phyloP scores from a whole-genome alignment of 176 grass and related monocot species.

The Areca catechu region DNA sequence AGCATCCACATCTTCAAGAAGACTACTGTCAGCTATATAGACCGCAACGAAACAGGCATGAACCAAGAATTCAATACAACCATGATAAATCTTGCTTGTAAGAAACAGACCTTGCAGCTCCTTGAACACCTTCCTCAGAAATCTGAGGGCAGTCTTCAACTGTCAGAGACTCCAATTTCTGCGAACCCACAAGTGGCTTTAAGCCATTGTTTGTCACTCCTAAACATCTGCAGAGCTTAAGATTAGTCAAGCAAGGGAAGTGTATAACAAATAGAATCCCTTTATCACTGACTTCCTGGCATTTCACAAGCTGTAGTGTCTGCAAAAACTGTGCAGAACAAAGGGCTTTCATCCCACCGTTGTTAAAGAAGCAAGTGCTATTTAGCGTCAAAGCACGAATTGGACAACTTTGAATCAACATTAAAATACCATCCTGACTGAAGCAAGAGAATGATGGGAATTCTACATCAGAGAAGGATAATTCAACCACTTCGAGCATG shows the following conservation, averaged over 20 bases:
- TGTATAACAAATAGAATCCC: conserved; percentile 20
- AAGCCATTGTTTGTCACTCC: conserved; percentile 33
- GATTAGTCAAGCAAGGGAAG: conserved; percentile 24
- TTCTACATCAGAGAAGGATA: conserved; percentile 21
- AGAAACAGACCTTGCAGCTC: conserved; percentile 24
- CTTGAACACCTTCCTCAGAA: conserved; percentile 35
- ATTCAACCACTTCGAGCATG: conserved; percentile 44
- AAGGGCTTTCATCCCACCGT: conserved; percentile 33
- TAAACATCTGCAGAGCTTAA: conserved; percentile 33
- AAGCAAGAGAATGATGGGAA: conserved; percentile 25
- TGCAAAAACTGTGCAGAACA: conserved; percentile 28
- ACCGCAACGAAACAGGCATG: too few relatives aligned
- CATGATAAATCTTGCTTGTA: conserved; percentile 23
- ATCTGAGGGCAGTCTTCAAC: conserved; percentile 29
- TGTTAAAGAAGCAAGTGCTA: conserved; percentile 28
- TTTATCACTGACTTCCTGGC: conserved; percentile 25
- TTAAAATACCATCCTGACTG: conserved; percentile 35
- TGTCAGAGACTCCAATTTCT: conserved; percentile 34
- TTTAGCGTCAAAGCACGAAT: conserved; percentile 37
- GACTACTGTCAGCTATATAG: too few relatives aligned
- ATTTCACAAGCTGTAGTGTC: conserved; percentile 37
- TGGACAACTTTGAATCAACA: conserved; percentile 34
- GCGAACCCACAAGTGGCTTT: conserved; percentile 8
- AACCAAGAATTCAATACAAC: conserved; percentile 9
- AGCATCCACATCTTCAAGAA: too few relatives aligned